Conservation (phyloP, 176 grass and related monocot species). For the Hsuehochloa calcarea region DNA sequence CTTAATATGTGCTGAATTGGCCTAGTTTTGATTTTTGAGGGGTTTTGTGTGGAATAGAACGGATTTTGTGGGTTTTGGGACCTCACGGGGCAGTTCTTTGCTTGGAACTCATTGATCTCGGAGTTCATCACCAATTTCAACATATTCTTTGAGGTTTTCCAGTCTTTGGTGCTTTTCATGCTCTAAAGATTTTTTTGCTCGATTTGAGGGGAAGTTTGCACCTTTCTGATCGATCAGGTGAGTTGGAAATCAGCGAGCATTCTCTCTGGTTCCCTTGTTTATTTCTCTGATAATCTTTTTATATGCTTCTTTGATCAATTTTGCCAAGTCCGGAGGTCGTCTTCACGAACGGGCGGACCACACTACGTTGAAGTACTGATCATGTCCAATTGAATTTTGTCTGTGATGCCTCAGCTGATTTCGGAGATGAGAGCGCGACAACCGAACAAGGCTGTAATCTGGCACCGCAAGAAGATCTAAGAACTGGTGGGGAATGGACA, state of each 20-base stretch:
- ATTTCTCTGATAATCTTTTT: neutral
- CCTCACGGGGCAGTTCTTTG: neutral
- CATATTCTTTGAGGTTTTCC: neutral
- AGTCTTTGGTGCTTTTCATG: neutral
- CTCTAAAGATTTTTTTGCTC: neutral
- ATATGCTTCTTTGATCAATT: neutral
- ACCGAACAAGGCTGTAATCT: neutral
- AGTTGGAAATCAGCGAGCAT: neutral
- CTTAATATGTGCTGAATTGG: neutral
- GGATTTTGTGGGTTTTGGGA: neutral
- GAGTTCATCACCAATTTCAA: neutral
- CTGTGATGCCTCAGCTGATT: neutral
- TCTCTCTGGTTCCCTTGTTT: neutral
- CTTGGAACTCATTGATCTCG: neutral
- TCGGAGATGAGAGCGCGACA: neutral
- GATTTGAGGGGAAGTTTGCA: neutral
- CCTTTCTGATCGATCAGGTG: neutral
- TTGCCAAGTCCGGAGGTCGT: neutral
- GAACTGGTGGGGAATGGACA: constrained; percentile 14
- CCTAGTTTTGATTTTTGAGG: neutral
- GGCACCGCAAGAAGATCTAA: neutral
- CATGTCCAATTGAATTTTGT: neutral
- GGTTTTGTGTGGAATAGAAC: neutral
- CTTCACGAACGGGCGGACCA: neutral
- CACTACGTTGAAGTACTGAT: neutral